Conservation (phyloP, 2,329 filamentous ascomycete genomes). For the Cryphonectria japonica region DNA sequence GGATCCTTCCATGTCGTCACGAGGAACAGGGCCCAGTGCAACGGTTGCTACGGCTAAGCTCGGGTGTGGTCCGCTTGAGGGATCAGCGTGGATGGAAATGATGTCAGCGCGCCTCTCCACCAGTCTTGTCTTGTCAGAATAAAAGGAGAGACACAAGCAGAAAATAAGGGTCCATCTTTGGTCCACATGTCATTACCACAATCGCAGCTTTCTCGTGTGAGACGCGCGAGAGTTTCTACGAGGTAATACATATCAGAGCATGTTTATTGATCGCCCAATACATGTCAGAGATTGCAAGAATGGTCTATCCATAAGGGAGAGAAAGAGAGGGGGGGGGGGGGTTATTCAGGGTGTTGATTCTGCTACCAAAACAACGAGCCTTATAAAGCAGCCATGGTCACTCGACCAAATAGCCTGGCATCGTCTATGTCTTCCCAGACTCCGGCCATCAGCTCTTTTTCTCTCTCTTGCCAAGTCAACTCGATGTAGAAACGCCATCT, state of each 20-base stretch:
- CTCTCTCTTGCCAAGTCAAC: constrained; percentile 12
- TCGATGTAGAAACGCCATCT: constrained; percentile 18
- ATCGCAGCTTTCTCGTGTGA: background rate
- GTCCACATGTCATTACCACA: background rate
- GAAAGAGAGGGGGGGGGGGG: background rate
- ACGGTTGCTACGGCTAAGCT: background rate
- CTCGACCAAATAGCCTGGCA: constrained; percentile 30
- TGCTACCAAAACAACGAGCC: constrained; percentile 27
- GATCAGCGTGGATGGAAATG: constrained; percentile 2
- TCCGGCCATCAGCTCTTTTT: constrained; percentile 12
- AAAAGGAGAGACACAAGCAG: background rate
- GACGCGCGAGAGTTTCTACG: background rate
- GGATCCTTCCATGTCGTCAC: background rate
- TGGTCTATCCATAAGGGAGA: background rate
- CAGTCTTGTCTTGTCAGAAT: background rate
- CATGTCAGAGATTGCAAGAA: background rate
- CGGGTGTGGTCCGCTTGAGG: background rate
- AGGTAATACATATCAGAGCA: background rate
- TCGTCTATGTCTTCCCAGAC: constrained; percentile 22
- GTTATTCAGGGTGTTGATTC: constrained; percentile 28
- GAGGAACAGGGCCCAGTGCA: background rate
- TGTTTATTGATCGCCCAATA: background rate
- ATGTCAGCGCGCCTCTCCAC: constrained; percentile 11
- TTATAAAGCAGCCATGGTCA: constrained; percentile 26
- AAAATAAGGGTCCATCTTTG: background rate